Evolutionary conservation across 176 grass and related monocot species (phyloP), one percentile per base, ranked within the genome.

Genomic region (Oryza glumipatula): DNA sequence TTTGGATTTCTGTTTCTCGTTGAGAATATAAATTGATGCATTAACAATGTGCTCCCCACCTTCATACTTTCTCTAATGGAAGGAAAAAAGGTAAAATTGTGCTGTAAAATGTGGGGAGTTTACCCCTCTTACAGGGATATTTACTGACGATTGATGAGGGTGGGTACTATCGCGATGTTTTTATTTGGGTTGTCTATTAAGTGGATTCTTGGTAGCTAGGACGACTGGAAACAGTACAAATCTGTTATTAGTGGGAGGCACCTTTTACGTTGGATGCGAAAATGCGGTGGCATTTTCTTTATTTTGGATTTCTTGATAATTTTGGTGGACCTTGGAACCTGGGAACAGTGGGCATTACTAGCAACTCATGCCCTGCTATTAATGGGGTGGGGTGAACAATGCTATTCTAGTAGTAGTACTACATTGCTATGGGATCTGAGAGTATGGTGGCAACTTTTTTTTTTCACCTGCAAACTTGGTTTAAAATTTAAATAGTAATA

Each of bases 321-420:
- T 68, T 87, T 28, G 9, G 76, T 87, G 85, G 85, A 91, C 63
- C 70, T 70, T 65, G 65, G 84, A 84, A 80, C 85, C 85, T 80
- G 45, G 64, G 65, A 90, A 90, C 76, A 70, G 52, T 65, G 21
- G 54, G 21, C 64, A 70, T 14, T 46, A 48, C 51, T 69, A 46
- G 47, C 79, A 69, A 56, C 10, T 44, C 76, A 73, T 76, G 19
- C 19, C 76, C 73, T 76, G 80, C 70, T 51, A 65, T 70, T 47
- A 74, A 77, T 78, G 45, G 11, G 35, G 35, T 36, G 35, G 11
- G 38, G 35, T 52, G 67, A 73, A 54, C 0, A 14, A 84, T 77
- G 48, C 15, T 68, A 11, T 64, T 21, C 72, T 36, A 36, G 35
- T 73, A n/a, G 10, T 22, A 54, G 12, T 68, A 77, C 56, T 68